These are phyloP conservation scores for Penicillium cataractarum DNA, from an alignment of 495 filamentous ascomycete genomes.

Conservation along the genomic window DNA sequence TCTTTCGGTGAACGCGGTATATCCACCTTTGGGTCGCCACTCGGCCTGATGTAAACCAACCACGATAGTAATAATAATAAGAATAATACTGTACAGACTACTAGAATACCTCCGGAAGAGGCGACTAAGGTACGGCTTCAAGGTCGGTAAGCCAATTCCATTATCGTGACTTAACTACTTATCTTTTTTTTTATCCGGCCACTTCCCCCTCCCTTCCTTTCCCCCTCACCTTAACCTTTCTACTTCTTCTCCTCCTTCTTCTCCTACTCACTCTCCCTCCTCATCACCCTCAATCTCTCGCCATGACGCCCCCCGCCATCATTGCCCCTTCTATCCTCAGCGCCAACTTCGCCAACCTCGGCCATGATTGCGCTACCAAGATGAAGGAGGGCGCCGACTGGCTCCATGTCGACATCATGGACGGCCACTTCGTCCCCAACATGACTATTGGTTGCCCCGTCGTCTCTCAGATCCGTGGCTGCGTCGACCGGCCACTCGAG, in stretches of 20 bases:
- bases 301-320: constrained; percentile 86
- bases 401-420: constrained; percentile 82
- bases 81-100: too few relatives aligned
- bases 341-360: constrained; percentile 89
- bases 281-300: constrained; percentile 16
- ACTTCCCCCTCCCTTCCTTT: constrained; percentile 4
- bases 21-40: constrained; percentile 36
- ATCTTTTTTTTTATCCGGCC: not conserved
- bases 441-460: constrained; percentile 96
- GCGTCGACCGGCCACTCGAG: constrained; percentile 67
- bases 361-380: constrained; percentile 78
- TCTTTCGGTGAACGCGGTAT: constrained; percentile 23
- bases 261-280: constrained; percentile 5
- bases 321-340: constrained; percentile 97
- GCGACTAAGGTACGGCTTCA: constrained; percentile 4
- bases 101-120: too few relatives aligned
- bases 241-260: constrained; percentile 5
- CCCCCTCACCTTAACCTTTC: constrained; percentile 5
- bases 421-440: constrained; percentile 96
- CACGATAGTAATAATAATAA: constrained; percentile 2
- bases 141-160: not conserved
- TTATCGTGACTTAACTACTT: not conserved
- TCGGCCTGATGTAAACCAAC: constrained; percentile 26
- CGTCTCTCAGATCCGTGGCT: constrained; percentile 85
- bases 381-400: constrained; percentile 87